These are phyloP conservation scores for Beauveria asiatica DNA, from an alignment of 2,329 filamentous ascomycete species.

Conservation along the genomic window DNA sequence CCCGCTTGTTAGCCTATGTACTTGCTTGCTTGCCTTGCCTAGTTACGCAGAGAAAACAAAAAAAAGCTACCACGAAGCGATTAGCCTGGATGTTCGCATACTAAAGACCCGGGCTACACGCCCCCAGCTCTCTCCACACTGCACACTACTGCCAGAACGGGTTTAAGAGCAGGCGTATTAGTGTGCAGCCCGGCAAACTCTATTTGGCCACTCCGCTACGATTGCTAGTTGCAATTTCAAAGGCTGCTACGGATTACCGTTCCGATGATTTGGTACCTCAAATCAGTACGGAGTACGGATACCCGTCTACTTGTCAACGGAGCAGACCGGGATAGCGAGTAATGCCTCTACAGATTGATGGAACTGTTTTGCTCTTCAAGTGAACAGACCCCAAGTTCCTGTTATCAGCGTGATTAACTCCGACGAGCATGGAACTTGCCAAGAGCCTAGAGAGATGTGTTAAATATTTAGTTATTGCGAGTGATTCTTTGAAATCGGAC, in stretches of 20 bases:
- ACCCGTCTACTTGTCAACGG: background rate
- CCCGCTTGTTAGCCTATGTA: too few species aligned
- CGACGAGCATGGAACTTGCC: background rate
- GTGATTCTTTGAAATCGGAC: background rate
- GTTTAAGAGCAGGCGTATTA: background rate
- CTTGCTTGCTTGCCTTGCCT: background rate
- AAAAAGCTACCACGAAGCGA: background rate
- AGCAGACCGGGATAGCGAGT: background rate
- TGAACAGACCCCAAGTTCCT: background rate
- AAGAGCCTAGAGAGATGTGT: background rate
- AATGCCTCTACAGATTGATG: background rate
- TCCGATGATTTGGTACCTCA: background rate
- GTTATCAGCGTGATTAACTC: background rate
- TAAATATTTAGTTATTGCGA: too few species aligned
- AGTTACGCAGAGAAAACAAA: too few species aligned
- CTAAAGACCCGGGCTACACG: background rate
- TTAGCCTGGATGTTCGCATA: background rate
- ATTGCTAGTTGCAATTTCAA: background rate
- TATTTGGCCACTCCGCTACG: background rate
- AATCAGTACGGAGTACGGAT: too few species aligned
- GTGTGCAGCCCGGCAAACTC: background rate
- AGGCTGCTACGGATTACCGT: background rate
- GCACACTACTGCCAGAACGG: conserved; percentile 1
- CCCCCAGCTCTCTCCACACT: background rate
- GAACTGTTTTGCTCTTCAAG: background rate